phyloP scores from a whole-genome alignment of 1,284 basidiomycete genomes.

The Ustilago sp. region DNA sequence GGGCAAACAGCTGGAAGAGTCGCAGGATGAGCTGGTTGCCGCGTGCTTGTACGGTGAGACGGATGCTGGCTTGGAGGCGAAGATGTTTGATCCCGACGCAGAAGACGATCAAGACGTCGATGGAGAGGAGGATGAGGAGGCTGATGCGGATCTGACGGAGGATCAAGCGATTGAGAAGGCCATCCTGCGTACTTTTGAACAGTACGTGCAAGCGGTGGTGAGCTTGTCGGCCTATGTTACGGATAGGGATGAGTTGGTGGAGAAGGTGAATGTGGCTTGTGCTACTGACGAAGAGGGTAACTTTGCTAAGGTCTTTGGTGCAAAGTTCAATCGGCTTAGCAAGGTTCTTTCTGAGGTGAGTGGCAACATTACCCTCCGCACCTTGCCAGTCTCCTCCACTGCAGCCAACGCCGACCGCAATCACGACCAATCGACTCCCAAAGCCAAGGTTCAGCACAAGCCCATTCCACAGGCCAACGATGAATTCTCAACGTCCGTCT shows the following conservation, averaged over 20 bases:
- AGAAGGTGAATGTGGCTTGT: slow-evolving; percentile 37
- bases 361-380: slow-evolving; percentile 23
- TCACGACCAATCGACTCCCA: background rate
- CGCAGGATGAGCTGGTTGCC: slow-evolving; percentile 59
- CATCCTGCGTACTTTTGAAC: slow-evolving; percentile 49
- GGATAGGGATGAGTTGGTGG: slow-evolving; percentile 38
- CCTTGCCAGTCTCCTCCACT: slow-evolving; percentile 1
- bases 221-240: slow-evolving; percentile 46
- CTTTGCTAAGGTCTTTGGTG: slow-evolving; percentile 36
- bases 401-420: background rate
- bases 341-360: slow-evolving; percentile 49
- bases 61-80: slow-evolving; percentile 44
- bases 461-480: slow-evolving; percentile 31
- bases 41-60: slow-evolving; percentile 53
- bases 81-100: slow-evolving; percentile 43
- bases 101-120: slow-evolving; percentile 12
- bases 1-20: slow-evolving; percentile 48
- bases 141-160: slow-evolving; percentile 38
- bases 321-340: slow-evolving; percentile 44
- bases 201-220: slow-evolving; percentile 45
- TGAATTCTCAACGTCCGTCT: slow-evolving; percentile 34
- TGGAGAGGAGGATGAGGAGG: slow-evolving; percentile 17
- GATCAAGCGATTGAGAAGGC: slow-evolving; percentile 51
- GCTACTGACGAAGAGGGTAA: slow-evolving; percentile 42
- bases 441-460: slow-evolving; percentile 19